Evolutionary conservation across 768 basidiomycete genomes (phyloP).

Genomic region (Phlebiopsis gigantea): DNA sequence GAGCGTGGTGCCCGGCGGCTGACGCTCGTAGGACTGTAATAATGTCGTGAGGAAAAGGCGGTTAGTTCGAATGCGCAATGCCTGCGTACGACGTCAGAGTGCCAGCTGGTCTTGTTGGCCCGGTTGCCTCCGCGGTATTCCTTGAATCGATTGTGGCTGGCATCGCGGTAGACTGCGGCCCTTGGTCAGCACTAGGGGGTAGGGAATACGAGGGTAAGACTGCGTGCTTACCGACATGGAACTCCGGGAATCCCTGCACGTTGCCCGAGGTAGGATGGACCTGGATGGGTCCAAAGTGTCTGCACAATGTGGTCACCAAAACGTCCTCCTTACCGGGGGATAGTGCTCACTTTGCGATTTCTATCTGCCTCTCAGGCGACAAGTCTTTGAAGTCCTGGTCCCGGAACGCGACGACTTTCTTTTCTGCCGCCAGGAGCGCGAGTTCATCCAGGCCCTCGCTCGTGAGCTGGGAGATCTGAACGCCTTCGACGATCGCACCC

Average conservation of each 20-base stretch:
- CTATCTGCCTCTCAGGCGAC: constrained; percentile 46
- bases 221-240: constrained; percentile 34
- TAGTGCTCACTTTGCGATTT: constrained; percentile 30
- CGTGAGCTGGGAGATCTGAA: constrained; percentile 48
- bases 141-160: constrained; percentile 35
- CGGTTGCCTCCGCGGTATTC: constrained; percentile 40
- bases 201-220: no score
- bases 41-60: neutral
- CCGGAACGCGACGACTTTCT: constrained; percentile 51
- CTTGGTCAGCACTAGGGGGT: no score
- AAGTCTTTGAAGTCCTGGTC: constrained; percentile 61
- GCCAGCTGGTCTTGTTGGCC: constrained; percentile 41
- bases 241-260: constrained; percentile 51
- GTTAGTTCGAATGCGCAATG: neutral
- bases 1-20: constrained; percentile 50
- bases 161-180: constrained; percentile 44
- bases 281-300: constrained; percentile 26
- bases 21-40: constrained; percentile 45
- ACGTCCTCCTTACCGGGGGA: neutral
- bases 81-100: constrained; percentile 45
- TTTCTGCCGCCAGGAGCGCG: constrained; percentile 38
- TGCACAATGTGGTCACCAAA: neutral
- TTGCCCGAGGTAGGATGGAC: constrained; percentile 39
- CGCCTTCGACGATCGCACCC: constrained; percentile 44
- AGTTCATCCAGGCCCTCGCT: constrained; percentile 40